These are phyloP conservation scores for Trametes hirsuta DNA, from an alignment of 1,284 basidiomycete species.

Conservation along the genomic window DNA sequence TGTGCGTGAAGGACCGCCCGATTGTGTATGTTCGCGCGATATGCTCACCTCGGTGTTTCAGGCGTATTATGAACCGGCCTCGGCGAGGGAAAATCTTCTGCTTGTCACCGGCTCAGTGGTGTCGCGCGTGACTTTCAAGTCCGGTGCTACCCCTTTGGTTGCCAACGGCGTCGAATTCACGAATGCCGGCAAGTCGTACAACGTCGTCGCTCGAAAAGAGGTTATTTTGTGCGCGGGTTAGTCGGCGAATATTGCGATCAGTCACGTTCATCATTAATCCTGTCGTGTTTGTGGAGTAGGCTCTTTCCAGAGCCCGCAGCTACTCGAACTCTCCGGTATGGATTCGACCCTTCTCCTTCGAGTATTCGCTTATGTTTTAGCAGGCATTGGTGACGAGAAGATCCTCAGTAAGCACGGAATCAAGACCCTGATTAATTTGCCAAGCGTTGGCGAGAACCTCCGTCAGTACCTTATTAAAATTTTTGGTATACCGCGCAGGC, in stretches of 20 bases:
- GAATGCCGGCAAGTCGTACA: not conserved
- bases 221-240: slow-evolving; percentile 10
- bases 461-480: slow-evolving; percentile 39
- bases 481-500: not conserved
- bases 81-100: slow-evolving; percentile 4
- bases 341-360: no score
- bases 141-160: slow-evolving; percentile 3
- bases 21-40: not conserved
- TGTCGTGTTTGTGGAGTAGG: not conserved
- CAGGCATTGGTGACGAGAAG: slow-evolving; percentile 31
- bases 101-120: slow-evolving; percentile 21
- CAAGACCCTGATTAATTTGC: slow-evolving; percentile 47
- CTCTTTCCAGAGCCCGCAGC: slow-evolving; percentile 19
- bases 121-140: slow-evolving; percentile 3
- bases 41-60: not conserved
- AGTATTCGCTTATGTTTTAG: not conserved
- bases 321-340: slow-evolving; percentile 30
- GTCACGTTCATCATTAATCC: not conserved
- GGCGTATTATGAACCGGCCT: slow-evolving; percentile 13
- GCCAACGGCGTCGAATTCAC: slow-evolving; percentile 8
- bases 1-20: not conserved
- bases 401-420: slow-evolving; percentile 47
- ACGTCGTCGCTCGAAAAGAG: not conserved
- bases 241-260: not conserved
- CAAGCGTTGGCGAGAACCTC: slow-evolving; percentile 60